Conservation (phyloP, 345 rosid genomes). For the Aethionema arabicum region DNA sequence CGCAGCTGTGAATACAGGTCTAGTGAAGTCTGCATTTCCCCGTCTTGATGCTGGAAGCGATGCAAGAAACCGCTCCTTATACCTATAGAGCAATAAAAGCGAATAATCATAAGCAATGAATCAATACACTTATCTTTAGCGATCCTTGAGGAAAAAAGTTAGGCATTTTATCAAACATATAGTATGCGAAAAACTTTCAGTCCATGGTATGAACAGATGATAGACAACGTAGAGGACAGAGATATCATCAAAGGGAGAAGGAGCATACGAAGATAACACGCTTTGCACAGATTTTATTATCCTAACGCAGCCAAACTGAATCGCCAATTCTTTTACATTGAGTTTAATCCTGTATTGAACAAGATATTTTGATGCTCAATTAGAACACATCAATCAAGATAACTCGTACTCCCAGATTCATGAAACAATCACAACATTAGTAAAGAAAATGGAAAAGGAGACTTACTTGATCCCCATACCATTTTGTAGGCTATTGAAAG, state of each 20-base stretch:
- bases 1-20: constrained; percentile 86
- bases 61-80: constrained; percentile 73
- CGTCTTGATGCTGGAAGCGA: constrained; percentile 71
- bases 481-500: constrained; percentile 76
- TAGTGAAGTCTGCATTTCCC: constrained; percentile 66
- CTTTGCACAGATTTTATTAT: constrained; percentile 74
- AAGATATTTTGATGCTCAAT: neutral
- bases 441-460: neutral
- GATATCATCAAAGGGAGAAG: neutral
- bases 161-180: constrained; percentile 51
- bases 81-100: constrained; percentile 42
- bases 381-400: constrained; percentile 1
- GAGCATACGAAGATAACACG: constrained; percentile 65
- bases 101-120: neutral
- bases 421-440: neutral
- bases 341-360: constrained; percentile 52
- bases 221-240: neutral
- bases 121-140: neutral
- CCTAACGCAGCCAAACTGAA: constrained; percentile 89
- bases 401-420: neutral
- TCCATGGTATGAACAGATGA: neutral
- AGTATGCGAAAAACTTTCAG: neutral
- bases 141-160: constrained; percentile 2
- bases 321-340: constrained; percentile 71
- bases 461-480: constrained; percentile 78